A percentile compares a stretch with the other conserved stretches of the same genome.
Evolutionary conservation across 2,329 filamentous ascomycete species (phyloP).

Genomic region (Paracoccidioides brasiliensis): DNA sequence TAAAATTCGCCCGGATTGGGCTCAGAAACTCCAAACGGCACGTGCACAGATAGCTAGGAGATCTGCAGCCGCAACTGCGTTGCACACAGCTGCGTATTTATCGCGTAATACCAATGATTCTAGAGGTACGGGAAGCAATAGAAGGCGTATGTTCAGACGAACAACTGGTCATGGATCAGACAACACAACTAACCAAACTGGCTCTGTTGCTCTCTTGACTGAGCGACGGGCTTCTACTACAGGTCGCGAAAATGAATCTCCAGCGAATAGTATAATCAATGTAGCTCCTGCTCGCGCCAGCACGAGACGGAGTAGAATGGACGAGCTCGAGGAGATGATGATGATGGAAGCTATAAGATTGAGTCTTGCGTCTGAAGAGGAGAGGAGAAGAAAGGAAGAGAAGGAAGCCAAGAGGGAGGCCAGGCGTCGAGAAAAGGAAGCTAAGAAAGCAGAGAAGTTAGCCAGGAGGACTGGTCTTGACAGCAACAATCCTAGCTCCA

Average conservation of each 20-base stretch:
- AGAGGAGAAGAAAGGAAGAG: slow-evolving; percentile 73
- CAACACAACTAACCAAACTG: slow-evolving; percentile 27
- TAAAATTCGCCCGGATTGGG: slow-evolving; percentile 85
- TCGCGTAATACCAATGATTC: slow-evolving; percentile 49
- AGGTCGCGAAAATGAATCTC: slow-evolving; percentile 23
- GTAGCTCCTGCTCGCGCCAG: slow-evolving; percentile 35
- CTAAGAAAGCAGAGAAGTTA: slow-evolving; percentile 58
- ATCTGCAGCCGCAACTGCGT: slow-evolving; percentile 81
- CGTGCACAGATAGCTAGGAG: slow-evolving; percentile 72
- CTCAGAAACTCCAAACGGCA: slow-evolving; percentile 72
- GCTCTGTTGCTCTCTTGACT: slow-evolving; percentile 35
- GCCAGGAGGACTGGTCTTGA: slow-evolving; percentile 50
- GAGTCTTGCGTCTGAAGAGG: slow-evolving; percentile 84
- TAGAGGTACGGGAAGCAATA: slow-evolving; percentile 44
- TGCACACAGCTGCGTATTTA: slow-evolving; percentile 89
- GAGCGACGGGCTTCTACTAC: slow-evolving; percentile 26
- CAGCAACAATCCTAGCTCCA: slow-evolving; percentile 46
- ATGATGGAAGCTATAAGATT: slow-evolving; percentile 91
- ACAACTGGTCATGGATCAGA: slow-evolving; percentile 24
- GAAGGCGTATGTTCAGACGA: slow-evolving; percentile 41
- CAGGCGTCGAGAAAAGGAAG: slow-evolving; percentile 74
- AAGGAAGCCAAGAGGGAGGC: slow-evolving; percentile 70
- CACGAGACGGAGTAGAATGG: slow-evolving; percentile 52
- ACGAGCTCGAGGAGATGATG: slow-evolving; percentile 96
- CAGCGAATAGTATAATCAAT: slow-evolving; percentile 22